Evolutionary conservation across 768 basidiomycete species (phyloP), one percentile per base, ranked within the genome.

Genomic region (Calocera viscosa): DNA sequence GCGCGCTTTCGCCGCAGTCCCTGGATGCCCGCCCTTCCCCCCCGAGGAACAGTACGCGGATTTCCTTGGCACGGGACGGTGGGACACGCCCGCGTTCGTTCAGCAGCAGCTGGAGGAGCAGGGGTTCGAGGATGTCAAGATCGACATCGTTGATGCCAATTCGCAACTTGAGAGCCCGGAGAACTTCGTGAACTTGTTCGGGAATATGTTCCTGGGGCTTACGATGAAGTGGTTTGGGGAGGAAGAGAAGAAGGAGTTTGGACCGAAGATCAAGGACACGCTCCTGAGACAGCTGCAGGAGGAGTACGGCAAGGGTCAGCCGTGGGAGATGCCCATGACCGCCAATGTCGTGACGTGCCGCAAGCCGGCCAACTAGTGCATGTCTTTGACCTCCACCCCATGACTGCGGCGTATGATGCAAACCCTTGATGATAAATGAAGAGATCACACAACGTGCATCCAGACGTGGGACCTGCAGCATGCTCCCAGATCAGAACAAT

Each of bases 171-270:
- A 14, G 32, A 40, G 34, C 26, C 26, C 39, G 1, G 60, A 64
- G 24, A 35, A 24, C 24, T 65, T 63, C 26, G 38, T 64, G 11
- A 11, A 19, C 30, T 1, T 39, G 28, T 67, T 64, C 32, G 67
- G 67, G 47, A 11, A 39, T 16, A 67, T 67, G 67, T 47, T 63
- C 47, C n/a, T 64, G 2, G 67, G 67, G 10, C 40, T 67, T 2
- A 22, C 53, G 7, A 60, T 26, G 30, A 2, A 19, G 5, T 60
- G 53, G 53, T 60, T 26, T 16, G 30, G 14, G 14, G 53, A 60
- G 11, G 53, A 60, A 26, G 14, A 60, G 53, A 60, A 60, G 53
- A 60, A 38, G 35, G 35, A 14, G 8, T 11, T 28, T 3, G 14
- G 14, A 3, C 14, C 53, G 30, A 32, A 60, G 53, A 60, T 60